These are phyloP conservation scores for Sinapis alba DNA, from an alignment of 441 rosid species.

Conservation along the genomic window DNA sequence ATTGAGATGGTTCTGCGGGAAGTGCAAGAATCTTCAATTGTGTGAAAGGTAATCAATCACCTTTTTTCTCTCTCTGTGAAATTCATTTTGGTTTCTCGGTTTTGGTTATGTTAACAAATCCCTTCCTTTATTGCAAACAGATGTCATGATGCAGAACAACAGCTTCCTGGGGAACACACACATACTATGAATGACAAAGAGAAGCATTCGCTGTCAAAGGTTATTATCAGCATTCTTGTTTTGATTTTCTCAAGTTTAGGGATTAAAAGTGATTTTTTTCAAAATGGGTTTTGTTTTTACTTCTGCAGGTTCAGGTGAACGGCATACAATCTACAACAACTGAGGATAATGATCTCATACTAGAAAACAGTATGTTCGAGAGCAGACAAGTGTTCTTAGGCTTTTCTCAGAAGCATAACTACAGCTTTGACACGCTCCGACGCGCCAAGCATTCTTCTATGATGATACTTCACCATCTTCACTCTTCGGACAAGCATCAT, in stretches of 20 bases:
- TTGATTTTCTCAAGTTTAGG: constrained; percentile 2
- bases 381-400: constrained; percentile 59
- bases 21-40: constrained; percentile 63
- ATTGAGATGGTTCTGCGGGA: constrained; percentile 60
- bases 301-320: constrained; percentile 51
- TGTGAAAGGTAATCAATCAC: constrained; percentile 53
- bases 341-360: constrained; percentile 52
- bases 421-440: constrained; percentile 71
- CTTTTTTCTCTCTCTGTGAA: background rate
- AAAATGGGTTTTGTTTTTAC: background rate
- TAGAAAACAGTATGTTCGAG: constrained; percentile 52
- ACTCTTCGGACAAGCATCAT: constrained; percentile 29
- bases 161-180: constrained; percentile 33
- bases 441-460: constrained; percentile 80
- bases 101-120: background rate
- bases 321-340: constrained; percentile 53
- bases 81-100: background rate
- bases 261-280: background rate
- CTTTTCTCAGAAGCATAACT: constrained; percentile 57
- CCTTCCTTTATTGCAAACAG: constrained; percentile 43
- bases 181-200: constrained; percentile 45
- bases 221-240: constrained; percentile 40
- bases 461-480: constrained; percentile 77
- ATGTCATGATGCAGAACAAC: constrained; percentile 52
- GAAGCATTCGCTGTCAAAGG: constrained; percentile 63